Evolutionary conservation across 2,329 filamentous ascomycete genomes (phyloP).

Genomic region (Ustilaginoidea virens): DNA sequence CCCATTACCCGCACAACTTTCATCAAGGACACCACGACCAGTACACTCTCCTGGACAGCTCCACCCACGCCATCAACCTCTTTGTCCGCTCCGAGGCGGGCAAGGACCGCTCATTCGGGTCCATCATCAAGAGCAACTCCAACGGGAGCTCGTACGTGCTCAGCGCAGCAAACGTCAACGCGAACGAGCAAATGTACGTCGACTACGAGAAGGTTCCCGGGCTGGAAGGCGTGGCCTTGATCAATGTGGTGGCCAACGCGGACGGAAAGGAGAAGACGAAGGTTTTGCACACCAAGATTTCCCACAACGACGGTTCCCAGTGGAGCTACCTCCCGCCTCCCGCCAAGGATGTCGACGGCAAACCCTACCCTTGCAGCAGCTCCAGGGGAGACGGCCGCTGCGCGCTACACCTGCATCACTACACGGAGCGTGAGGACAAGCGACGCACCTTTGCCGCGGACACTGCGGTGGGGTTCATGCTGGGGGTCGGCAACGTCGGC

Average conservation of each 20-base stretch:
- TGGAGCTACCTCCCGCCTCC: conserved; percentile 72
- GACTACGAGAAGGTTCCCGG: conserved; percentile 95
- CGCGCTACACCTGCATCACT: conserved; percentile 84
- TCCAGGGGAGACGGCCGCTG: conserved; percentile 49
- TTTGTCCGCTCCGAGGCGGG: conserved; percentile 69
- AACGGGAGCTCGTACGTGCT: conserved; percentile 93
- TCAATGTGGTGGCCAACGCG: conserved; percentile 70
- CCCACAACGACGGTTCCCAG: conserved; percentile 86
- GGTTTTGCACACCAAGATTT: conserved; percentile 78
- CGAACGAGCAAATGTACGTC: conserved; percentile 61
- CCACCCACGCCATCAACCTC: conserved; percentile 84
- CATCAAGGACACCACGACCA: conserved; percentile 60
- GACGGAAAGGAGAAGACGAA: conserved; percentile 65
- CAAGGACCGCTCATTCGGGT: conserved; percentile 56
- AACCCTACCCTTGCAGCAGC: conserved; percentile 53
- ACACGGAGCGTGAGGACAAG: conserved; percentile 75
- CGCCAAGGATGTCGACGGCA: conserved; percentile 50
- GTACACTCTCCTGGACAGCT: conserved; percentile 91
- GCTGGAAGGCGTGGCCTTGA: conserved; percentile 76
- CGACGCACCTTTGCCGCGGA: conserved; percentile 76
- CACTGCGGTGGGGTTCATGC: conserved; percentile 79
- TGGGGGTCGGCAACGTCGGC: conserved; percentile 86
- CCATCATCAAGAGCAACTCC: conserved; percentile 94
- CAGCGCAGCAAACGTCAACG: conserved; percentile 68
- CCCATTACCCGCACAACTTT: conserved; percentile 77